phyloP scores from a whole-genome alignment of 108 stramenopile species.

The Nitzschia sp. region DNA sequence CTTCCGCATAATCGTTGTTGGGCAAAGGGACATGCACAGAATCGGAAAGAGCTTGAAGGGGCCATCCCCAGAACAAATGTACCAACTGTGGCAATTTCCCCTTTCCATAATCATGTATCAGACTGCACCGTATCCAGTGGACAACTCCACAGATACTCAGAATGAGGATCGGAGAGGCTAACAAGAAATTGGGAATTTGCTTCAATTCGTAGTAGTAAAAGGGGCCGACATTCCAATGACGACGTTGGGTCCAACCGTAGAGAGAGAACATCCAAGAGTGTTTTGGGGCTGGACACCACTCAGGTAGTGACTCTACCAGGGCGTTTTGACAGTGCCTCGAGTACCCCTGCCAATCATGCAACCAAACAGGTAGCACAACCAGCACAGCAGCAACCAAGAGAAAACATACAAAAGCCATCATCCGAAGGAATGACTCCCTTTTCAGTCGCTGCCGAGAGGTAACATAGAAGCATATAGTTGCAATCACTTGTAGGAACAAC shows the following conservation, averaged over 20 bases:
- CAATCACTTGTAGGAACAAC: constrained; percentile 55
- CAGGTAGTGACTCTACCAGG: constrained; percentile 14
- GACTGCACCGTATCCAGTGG: constrained; percentile 61
- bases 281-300: constrained; percentile 36
- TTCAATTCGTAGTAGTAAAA: constrained; percentile 74
- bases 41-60: constrained; percentile 30
- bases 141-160: constrained; percentile 43
- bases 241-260: constrained; percentile 70
- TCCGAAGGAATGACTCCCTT: constrained; percentile 1
- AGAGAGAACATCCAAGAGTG: constrained; percentile 55
- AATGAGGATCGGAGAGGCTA: constrained; percentile 65
- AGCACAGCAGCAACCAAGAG: constrained; percentile 29
- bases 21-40: not conserved
- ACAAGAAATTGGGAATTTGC: constrained; percentile 82
- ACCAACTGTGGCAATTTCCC: constrained; percentile 21
- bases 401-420: constrained; percentile 14
- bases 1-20: not conserved
- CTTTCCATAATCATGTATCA: constrained; percentile 24
- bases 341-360: constrained; percentile 60
- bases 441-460: not conserved
- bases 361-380: constrained; percentile 47
- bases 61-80: constrained; percentile 26
- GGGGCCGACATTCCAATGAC: constrained; percentile 88
- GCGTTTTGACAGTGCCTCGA: constrained; percentile 44
- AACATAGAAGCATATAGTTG: constrained; percentile 25